These are phyloP conservation scores for Tuber calosporum DNA, from an alignment of 495 filamentous ascomycete species.

Conservation along the genomic window DNA sequence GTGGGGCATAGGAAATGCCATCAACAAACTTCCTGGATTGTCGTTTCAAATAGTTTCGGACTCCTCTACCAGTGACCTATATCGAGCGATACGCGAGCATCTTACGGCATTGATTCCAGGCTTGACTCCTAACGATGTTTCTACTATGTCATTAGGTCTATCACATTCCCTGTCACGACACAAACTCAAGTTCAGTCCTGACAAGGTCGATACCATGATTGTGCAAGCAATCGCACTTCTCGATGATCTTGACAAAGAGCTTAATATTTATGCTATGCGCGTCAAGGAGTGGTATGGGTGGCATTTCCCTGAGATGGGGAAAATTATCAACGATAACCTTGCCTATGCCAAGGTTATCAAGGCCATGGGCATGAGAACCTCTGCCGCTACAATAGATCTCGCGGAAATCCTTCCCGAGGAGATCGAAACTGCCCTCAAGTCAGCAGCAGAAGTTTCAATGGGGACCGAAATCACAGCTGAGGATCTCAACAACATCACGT, in stretches of 20 bases:
- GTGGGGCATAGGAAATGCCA: constrained; percentile 57
- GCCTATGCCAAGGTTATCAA: constrained; percentile 84
- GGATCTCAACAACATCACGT: constrained; percentile 82
- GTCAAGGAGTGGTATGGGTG: constrained; percentile 99
- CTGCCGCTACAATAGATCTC: constrained; percentile 68
- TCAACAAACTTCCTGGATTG: constrained; percentile 83
- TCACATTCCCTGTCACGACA: constrained; percentile 97
- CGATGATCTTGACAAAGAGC: constrained; percentile 95
- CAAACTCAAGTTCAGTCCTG: constrained; percentile 96
- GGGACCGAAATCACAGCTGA: constrained; percentile 88
- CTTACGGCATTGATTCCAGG: constrained; percentile 85
- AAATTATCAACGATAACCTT: constrained; percentile 95
- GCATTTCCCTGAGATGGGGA: constrained; percentile 97
- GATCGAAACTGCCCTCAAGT: constrained; percentile 84
- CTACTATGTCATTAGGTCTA: constrained; percentile 88
- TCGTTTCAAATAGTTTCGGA: constrained; percentile 80
- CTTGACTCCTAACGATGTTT: constrained; percentile 72
- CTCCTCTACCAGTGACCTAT: constrained; percentile 75
- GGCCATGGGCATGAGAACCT: constrained; percentile 76
- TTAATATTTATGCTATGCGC: constrained; percentile 97
- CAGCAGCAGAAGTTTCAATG: constrained; percentile 93
- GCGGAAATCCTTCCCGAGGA: constrained; percentile 92
- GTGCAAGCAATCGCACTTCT: constrained; percentile 90
- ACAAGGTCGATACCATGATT: constrained; percentile 99
- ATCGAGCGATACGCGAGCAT: constrained; percentile 86